Percentiles rank a stretch among this genome's conserved stretches.
phyloP scores from a whole-genome alignment of 768 basidiomycete genomes.

The Lanmaoa pseudosensibilis region DNA sequence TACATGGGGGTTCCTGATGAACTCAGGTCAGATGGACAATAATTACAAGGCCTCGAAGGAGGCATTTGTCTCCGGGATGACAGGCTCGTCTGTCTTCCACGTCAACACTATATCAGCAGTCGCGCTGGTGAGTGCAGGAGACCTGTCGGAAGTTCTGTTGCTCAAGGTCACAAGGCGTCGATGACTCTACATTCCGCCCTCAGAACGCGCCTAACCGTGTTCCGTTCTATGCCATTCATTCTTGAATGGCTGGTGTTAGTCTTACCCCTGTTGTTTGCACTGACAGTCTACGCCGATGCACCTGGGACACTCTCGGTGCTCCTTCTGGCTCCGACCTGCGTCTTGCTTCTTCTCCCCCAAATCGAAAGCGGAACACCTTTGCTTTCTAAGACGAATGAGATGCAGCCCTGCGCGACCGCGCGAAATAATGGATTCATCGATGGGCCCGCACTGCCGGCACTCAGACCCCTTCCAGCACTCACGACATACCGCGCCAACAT shows the following conservation, averaged over 20 bases:
- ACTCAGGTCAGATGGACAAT: slow-evolving; percentile 15
- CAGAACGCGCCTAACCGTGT: slow-evolving; percentile 46
- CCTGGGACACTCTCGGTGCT: slow-evolving; percentile 53
- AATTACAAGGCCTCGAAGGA: slow-evolving; percentile 79
- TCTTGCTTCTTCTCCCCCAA: slow-evolving; percentile 47
- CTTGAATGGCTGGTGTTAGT: slow-evolving; percentile 66
- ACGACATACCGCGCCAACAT: slow-evolving; percentile 91
- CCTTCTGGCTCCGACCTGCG: slow-evolving; percentile 45
- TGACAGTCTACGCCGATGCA: slow-evolving; percentile 70
- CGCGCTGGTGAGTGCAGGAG: slow-evolving; percentile 51
- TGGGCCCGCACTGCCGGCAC: neutral
- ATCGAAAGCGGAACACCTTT: slow-evolving; percentile 48
- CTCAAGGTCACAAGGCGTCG: slow-evolving; percentile 53
- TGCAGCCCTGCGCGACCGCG: neutral
- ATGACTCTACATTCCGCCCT: slow-evolving; percentile 68
- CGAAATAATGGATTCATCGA: neutral
- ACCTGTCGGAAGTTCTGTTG: neutral
- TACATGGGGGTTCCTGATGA: neutral
- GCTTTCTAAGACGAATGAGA: slow-evolving; percentile 41
- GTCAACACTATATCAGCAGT: slow-evolving; percentile 69
- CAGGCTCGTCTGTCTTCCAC: slow-evolving; percentile 66
- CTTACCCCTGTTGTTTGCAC: slow-evolving; percentile 75
- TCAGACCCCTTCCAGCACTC: slow-evolving; percentile 65
- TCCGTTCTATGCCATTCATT: slow-evolving; percentile 38
- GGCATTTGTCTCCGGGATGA: slow-evolving; percentile 73